Conservation (phyloP, 192 early-diverging fungal species). For the Allomyces javanicus region DNA sequence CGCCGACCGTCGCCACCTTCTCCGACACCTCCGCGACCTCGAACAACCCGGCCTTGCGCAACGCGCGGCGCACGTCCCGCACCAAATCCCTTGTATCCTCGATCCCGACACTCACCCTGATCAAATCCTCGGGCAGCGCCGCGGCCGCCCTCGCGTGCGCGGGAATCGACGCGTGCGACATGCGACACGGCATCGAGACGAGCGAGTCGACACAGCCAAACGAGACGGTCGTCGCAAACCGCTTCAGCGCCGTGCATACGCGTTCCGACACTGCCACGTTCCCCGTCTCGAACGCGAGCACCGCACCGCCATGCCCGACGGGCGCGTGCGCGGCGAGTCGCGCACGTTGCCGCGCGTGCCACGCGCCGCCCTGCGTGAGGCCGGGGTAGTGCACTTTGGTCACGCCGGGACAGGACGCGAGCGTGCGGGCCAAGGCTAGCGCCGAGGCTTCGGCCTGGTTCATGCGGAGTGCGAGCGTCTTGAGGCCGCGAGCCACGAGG, state of each 20-base stretch:
- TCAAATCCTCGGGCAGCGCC: constrained; percentile 85
- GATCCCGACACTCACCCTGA: constrained; percentile 88
- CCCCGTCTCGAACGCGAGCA: constrained; percentile 87
- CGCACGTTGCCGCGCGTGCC: too few relatives aligned
- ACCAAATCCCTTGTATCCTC: constrained; percentile 20
- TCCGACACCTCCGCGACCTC: too few relatives aligned
- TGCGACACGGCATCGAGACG: constrained; percentile 93
- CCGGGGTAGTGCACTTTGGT: constrained; percentile 84
- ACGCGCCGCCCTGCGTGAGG: constrained; percentile 14
- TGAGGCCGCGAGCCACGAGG: constrained; percentile 80
- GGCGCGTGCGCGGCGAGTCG: too few relatives aligned
- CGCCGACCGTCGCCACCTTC: too few relatives aligned
- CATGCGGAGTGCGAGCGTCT: constrained; percentile 91
- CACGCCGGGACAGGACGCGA: constrained; percentile 34
- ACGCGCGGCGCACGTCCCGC: too few relatives aligned
- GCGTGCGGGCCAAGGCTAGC: constrained; percentile 52
- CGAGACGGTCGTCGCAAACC: constrained; percentile 87
- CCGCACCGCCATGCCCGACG: constrained; percentile 38
- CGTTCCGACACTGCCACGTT: constrained; percentile 52
- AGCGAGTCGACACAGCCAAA: constrained; percentile 98
- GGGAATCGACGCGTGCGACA: constrained; percentile 95
- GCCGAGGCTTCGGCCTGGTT: constrained; percentile 81
- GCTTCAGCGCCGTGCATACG: constrained; percentile 58
- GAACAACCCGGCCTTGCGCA: too few relatives aligned
- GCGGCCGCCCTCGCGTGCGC: constrained; percentile 69